Evolutionary conservation across 1,139 yeast species (phyloP), one percentile per base, ranked within the genome.

Genomic region (Pichia sp.): DNA sequence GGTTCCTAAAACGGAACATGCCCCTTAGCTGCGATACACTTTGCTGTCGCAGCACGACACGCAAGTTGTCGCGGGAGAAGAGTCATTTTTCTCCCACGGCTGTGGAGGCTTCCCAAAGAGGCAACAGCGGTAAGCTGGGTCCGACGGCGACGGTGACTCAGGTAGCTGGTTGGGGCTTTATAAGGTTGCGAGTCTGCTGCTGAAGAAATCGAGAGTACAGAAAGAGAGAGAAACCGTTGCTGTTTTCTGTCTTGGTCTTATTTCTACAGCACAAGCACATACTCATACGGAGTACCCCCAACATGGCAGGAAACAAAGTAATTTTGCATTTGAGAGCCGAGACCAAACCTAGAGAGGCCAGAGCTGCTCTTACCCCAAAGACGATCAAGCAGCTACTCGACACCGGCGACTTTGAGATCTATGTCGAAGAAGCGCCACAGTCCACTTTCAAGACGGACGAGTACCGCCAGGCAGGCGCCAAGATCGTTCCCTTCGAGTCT

Each of bases 351-450:
- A 77, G 90, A 67, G 99, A 93, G 76, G 96, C 95, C 62, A 87
- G 99, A 76, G 96, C 98, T 43, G 97, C 97, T 50, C 79, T 93
- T 66, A 90, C 99, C 8, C 99, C 99, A 41, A 74, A 89, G 49
- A 88, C 97, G 50, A 85, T 96, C 65, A 87, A 88, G 74, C 80
- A 85, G 65, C 79, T 93, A 61, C 72, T 89, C 59, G 90, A 86
- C 62, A 92, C 95, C 50, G 99, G 99, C 1, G 55, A 70, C 45
- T 93, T 89, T 75, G 81, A 85, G 62, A 81, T 93, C 49, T 88
- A 76, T 62, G 97, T 93, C 56, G 99, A 93, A 74, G 85, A 89
- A 64, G 83, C 95, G 30, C 77, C 85, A 45, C 96, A 88, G 72
- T 86, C 97, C 13, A 87, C 87, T 48, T 93, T 93, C 69, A 75